phyloP scores from a whole-genome alignment of 306 rosid species.

The Herpetospermum pedunculosum region DNA sequence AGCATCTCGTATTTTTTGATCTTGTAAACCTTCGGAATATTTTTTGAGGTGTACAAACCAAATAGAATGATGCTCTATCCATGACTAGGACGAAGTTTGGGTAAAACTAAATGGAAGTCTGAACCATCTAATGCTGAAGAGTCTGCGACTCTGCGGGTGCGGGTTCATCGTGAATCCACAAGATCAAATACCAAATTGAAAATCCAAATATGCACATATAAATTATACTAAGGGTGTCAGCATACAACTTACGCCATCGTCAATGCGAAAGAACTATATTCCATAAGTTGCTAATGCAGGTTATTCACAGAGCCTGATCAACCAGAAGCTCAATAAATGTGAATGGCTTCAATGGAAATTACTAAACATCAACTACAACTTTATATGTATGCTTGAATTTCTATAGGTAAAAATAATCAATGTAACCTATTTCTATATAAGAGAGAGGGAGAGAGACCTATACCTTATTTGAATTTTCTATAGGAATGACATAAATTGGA shows the following conservation, averaged over 20 bases:
- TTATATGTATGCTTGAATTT: neutral
- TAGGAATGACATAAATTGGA: neutral
- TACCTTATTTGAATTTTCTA: neutral
- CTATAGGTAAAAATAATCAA: neutral
- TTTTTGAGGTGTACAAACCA: too few species aligned
- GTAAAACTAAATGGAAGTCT: neutral
- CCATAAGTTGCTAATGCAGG: neutral
- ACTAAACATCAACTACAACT: neutral
- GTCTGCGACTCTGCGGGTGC: neutral
- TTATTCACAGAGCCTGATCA: neutral
- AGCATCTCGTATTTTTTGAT: too few species aligned
- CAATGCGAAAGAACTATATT: neutral
- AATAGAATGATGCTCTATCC: too few species aligned
- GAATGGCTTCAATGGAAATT: neutral
- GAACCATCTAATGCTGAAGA: neutral
- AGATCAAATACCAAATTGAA: neutral
- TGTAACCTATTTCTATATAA: neutral
- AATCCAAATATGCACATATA: neutral
- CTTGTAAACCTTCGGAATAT: too few species aligned
- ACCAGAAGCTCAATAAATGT: neutral
- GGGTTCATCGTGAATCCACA: neutral
- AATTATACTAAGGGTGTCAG: neutral
- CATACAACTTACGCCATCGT: neutral
- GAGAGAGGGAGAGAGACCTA: neutral
- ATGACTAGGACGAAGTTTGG: neutral